phyloP scores from a whole-genome alignment of 208 protist species.

The Trypanosoma vivax region DNA sequence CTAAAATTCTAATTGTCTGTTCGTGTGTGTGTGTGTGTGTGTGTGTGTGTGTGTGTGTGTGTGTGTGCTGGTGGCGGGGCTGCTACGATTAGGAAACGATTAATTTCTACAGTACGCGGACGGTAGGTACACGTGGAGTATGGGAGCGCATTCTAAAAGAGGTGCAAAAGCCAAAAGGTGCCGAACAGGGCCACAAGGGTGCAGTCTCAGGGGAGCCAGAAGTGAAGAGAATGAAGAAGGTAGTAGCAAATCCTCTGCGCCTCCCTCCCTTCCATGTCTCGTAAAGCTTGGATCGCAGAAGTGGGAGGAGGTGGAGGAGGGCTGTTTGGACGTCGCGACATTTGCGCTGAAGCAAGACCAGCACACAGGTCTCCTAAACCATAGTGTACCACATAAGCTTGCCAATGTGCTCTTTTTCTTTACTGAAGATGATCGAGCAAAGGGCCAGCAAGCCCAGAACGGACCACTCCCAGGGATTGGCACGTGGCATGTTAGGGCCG shows the following conservation, averaged over 20 bases:
- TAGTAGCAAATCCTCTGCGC: background rate
- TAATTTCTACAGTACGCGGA: background rate
- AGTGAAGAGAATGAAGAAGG: slow-evolving; percentile 11
- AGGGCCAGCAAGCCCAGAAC: background rate
- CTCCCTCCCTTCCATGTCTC: slow-evolving; percentile 33
- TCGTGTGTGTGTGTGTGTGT: background rate
- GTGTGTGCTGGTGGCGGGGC: background rate
- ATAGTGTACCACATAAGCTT: slow-evolving; percentile 39
- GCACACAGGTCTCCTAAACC: slow-evolving; percentile 28
- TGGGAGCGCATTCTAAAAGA: slow-evolving; percentile 12
- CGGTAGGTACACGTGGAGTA: too few species aligned
- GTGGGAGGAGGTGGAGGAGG: slow-evolving; percentile 46
- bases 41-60: background rate
- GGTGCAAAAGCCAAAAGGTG: slow-evolving; percentile 4
- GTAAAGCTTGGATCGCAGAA: slow-evolving; percentile 30
- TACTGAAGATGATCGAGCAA: background rate
- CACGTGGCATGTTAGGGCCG: slow-evolving; percentile 41
- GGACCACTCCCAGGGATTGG: slow-evolving; percentile 16
- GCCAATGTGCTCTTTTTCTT: slow-evolving; percentile 35
- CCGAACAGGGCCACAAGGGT: background rate
- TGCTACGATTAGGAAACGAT: background rate
- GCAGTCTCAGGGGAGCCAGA: slow-evolving; percentile 4
- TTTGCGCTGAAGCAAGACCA: slow-evolving; percentile 35
- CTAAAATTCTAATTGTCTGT: background rate
- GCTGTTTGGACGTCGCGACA: slow-evolving; percentile 35